Percentiles rank a stretch among this genome's conserved stretches.
phyloP scores from a whole-genome alignment of 352 stramenopile genomes.

The Aphanomyces cochlioides region DNA sequence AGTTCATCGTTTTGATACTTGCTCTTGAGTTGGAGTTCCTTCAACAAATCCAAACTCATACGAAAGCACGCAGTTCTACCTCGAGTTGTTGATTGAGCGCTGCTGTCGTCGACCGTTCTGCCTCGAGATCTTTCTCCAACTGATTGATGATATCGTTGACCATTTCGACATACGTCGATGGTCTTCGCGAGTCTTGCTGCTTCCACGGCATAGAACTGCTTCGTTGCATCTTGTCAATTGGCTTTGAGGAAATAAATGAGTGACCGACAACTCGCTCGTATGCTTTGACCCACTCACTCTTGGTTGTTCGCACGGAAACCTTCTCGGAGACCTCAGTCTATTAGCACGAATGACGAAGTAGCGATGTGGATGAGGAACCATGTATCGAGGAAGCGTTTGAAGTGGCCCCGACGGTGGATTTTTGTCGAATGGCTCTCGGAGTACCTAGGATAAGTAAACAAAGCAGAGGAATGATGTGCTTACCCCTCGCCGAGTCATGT shows the following conservation, averaged over 20 bases:
- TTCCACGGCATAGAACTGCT: background rate
- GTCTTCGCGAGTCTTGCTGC: slow-evolving; percentile 8
- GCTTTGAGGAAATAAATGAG: background rate
- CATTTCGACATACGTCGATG: slow-evolving; percentile 27
- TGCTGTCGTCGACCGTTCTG: background rate
- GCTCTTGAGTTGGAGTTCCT: slow-evolving; percentile 11
- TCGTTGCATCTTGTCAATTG: too few species aligned
- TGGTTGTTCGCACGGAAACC: background rate
- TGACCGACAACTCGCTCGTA: slow-evolving; percentile 22
- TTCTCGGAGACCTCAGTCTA: too few species aligned
- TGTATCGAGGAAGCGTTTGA: slow-evolving; percentile 20
- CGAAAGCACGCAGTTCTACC: background rate
- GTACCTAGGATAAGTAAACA: background rate
- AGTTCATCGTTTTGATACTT: slow-evolving; percentile 1
- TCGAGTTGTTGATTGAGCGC: slow-evolving; percentile 13
- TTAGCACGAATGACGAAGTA: too few species aligned
- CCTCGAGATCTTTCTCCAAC: slow-evolving; percentile 10
- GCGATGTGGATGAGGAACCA: background rate
- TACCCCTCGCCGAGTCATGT: slow-evolving; percentile 20
- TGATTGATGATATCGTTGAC: slow-evolving; percentile 22
- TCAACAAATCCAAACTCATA: too few species aligned
- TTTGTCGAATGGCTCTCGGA: slow-evolving; percentile 24
- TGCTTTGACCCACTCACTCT: slow-evolving; percentile 13
- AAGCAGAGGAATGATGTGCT: background rate
- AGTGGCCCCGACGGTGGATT: slow-evolving; percentile 13